Evolutionary conservation across 768 basidiomycete genomes (phyloP), one percentile per base, ranked within the genome.

Genomic region (Suillus plorans): DNA sequence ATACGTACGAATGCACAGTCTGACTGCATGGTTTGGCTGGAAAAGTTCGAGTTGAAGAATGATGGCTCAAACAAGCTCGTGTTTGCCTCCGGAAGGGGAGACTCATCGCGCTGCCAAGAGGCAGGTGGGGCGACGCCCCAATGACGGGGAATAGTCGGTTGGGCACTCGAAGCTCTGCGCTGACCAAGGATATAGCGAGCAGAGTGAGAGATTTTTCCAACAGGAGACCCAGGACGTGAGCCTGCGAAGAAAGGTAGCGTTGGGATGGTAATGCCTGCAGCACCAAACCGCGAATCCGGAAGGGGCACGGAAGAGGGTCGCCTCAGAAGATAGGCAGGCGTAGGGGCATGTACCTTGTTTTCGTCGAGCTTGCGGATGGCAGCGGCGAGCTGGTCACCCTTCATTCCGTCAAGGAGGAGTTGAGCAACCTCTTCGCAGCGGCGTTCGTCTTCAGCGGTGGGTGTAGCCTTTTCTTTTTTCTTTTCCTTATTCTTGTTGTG

Each of bases 221-320:
- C 76, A 18, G 81, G 85, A 1, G 84, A 86, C 8, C 74, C 75
- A 1, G 80, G 80, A 22, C 79, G 81, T 1, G 85, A 83, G 0
- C 70, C 62, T 6, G 69, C 44, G 0, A 78, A 64, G 66, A 84
- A 78, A 0, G 84, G 77, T 1, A 81, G 62, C 0, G 78, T 72
- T 0, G 85, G 84, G 16, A 86, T 69, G 0, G 82, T 71, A 52
- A 86, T 85, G 1, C 58, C 58, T 13, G 41, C 3, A 3, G 76
- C 76, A 63, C 75, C 71, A 65, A 72, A 74, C 6, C 71, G 70
- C 50, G 74, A 70, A 61, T 81, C 82, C 4, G 84, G 85, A 12
- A 88, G 82, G 1, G 88, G 89, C 0, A 88, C 88, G 0, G 87
- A 88, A 0, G 88, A 89, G 2, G 87, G 80, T 1, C 88, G 82